Evolutionary conservation across 345 rosid species (phyloP), one percentile per base, ranked within the genome.

Genomic region (Sonneratia caseolaris): DNA sequence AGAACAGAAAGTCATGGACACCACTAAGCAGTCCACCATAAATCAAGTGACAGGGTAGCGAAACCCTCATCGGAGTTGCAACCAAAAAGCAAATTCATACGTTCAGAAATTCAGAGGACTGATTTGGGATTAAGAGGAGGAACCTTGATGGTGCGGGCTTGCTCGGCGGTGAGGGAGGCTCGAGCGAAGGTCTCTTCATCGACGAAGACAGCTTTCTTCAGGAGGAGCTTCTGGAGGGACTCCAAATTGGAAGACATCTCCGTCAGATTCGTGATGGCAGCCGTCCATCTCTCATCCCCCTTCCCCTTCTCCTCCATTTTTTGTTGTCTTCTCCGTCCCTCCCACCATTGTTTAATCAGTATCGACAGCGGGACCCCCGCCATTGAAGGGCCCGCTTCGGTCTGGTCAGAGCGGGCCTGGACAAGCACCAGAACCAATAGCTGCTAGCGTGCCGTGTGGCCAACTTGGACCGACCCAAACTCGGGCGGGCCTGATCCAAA

Each of bases 81-180:
- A n/a, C 45, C 55, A 32, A 64, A 64, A 24, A 47, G 22, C 22
- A 48, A 72, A 65, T 38, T 4, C 43, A 40, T 40, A 4, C 43
- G 43, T 40, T 40, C 43, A 40, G 5, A 40, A 8, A 21, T 61
- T 68, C 56, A 0, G n/a, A 55, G 51, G 24, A 53, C 45, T 8
- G 57, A 47, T 22, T 61, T 32, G 38, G 21, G 59, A 45, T 68
- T 18, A 36, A 27, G 18, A 21, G 9, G 38, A 47, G 51, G 49
- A 18, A 90, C 98, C 92, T 94, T 94, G 79, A 94, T 94, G 42
- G 95, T 78, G 73, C 97, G 92, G 43, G 97, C 83, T 82, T 96
- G 98, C 73, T 96, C 94, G 68, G 97, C 89, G 71, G 86, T 86
- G 70, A 96, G 89, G 65, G 98, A 96, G 48, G 97, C 95, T 82